Conservation (phyloP, 305 asterid genomes). For the Striga hermonthica region DNA sequence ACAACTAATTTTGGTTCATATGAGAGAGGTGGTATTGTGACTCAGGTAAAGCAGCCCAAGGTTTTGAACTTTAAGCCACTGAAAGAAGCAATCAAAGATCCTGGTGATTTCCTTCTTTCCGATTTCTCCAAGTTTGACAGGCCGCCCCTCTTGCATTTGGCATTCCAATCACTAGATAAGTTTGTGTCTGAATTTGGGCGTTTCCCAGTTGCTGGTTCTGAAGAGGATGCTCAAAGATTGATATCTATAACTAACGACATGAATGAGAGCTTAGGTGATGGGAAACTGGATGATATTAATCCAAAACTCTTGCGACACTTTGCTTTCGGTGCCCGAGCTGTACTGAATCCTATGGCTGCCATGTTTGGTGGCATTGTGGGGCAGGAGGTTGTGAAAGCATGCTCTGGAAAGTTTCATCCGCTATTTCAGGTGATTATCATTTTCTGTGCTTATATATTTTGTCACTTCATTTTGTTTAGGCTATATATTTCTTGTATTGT, state of each 20-base stretch:
- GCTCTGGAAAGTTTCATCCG: constrained; percentile 9
- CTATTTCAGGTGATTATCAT: constrained; percentile 6
- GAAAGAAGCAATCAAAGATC: not conserved
- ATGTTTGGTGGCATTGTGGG: constrained; percentile 18
- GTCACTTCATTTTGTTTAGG: not conserved
- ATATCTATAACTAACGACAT: not conserved
- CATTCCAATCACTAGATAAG: constrained; percentile 2
- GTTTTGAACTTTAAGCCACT: constrained; percentile 17
- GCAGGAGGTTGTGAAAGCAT: constrained; percentile 18
- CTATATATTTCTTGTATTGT: not conserved
- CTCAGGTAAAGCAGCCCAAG: constrained; percentile 2
- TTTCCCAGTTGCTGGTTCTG: constrained; percentile 12
- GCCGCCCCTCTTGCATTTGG: constrained; percentile 9
- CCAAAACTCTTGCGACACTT: not conserved
- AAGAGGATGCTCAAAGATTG: constrained; percentile 10
- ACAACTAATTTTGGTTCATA: not conserved
- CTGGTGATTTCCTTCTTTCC: constrained; percentile 6
- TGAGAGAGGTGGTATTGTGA: constrained; percentile 9
- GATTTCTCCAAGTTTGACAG: constrained; percentile 14
- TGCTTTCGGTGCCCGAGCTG: constrained; percentile 15
- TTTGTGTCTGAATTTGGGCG: not conserved
- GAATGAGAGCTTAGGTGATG: constrained; percentile 7
- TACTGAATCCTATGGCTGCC: constrained; percentile 16
- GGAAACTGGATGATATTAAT: constrained; percentile 9
- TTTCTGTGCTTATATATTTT: not conserved